Evolutionary conservation across 2,329 filamentous ascomycete species (phyloP), one percentile per base, ranked within the genome.

Genomic region (Fusarium succisae): DNA sequence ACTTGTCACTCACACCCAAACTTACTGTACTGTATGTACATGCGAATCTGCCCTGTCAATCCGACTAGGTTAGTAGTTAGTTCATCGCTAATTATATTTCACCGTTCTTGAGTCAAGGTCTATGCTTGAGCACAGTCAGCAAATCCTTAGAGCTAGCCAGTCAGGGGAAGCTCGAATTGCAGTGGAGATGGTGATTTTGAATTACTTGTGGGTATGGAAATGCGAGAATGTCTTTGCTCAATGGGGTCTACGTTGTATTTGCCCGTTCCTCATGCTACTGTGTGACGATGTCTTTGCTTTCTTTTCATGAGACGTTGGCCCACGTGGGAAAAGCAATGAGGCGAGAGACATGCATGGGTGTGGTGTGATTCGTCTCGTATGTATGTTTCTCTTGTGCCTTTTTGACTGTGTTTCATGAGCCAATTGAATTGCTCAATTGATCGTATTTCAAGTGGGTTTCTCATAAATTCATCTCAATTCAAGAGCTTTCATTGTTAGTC

Each of bases 261-360:
- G 51, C 35, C 51, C 51, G 35, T 55, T 43, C 18, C 35, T 39
- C 26, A 59, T 66, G 51, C 47, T 50, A 51, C 65, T 51, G 30
- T 66, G 60, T 54, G 63, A 35, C 32, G 32, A 68, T 61, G 66
- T 68, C 63, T 67, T 45, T 67, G 39, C 35, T 61, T 62, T 68
- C 65, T 44, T 32, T 51, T 32, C 26, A 64, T 65, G 58, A 63
- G 39, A 56, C 35, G 50, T 69, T 51, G 66, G 28, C 38, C 58
- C 66, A 70, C 51, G 51, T 69, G 63, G 50, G 45, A 56, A 72
- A 71, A 71, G 68, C 26, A 69, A 60, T 22, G 28, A 47, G 38
- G 28, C 56, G 43, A 15, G 55, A 57, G 54, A 47, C 30, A 18
- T 50, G 24, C 41, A 50, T 50, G 30, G 43, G 35, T 28, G 43